phyloP scores from a whole-genome alignment of 345 rosid genomes.

The Euphorbia pulcherrima region DNA sequence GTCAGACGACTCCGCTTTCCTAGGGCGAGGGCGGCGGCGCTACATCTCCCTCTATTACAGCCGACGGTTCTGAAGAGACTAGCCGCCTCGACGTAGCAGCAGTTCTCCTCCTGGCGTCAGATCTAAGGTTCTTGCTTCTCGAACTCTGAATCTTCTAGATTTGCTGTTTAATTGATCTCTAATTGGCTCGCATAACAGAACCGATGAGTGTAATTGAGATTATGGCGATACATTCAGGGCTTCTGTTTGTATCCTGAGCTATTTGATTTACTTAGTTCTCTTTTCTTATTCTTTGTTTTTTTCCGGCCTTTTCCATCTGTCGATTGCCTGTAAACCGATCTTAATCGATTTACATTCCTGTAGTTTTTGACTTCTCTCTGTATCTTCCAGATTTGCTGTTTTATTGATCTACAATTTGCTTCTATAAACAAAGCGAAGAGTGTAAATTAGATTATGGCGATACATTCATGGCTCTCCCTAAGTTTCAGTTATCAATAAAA shows the following conservation, averaged over 20 bases:
- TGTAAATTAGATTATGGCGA: no score
- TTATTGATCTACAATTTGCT: no score
- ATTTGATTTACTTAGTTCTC: conserved; percentile 6
- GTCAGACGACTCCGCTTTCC: conserved; percentile 34
- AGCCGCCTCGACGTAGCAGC: conserved; percentile 41
- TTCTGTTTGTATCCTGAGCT: no score
- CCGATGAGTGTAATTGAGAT: background rate
- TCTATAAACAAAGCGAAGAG: no score
- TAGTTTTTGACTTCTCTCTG: background rate
- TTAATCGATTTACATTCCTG: background rate
- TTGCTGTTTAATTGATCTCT: conserved; percentile 20
- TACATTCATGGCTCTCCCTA: no score
- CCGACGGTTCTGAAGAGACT: conserved; percentile 57
- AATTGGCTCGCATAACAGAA: conserved; percentile 8
- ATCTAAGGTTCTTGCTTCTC: conserved; percentile 73
- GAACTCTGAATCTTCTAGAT: background rate
- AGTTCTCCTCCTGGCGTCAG: conserved; percentile 47
- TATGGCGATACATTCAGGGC: conserved; percentile 19
- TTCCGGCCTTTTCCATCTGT: background rate
- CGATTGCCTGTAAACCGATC: background rate
- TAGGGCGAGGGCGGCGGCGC: conserved; percentile 28
- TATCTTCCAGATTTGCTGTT: no score
- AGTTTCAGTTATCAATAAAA: no score
- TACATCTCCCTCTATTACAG: conserved; percentile 58
- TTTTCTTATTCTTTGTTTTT: background rate